These are phyloP conservation scores for Calycina herbarum DNA, from an alignment of 2,329 filamentous ascomycete genomes.

Conservation along the genomic window DNA sequence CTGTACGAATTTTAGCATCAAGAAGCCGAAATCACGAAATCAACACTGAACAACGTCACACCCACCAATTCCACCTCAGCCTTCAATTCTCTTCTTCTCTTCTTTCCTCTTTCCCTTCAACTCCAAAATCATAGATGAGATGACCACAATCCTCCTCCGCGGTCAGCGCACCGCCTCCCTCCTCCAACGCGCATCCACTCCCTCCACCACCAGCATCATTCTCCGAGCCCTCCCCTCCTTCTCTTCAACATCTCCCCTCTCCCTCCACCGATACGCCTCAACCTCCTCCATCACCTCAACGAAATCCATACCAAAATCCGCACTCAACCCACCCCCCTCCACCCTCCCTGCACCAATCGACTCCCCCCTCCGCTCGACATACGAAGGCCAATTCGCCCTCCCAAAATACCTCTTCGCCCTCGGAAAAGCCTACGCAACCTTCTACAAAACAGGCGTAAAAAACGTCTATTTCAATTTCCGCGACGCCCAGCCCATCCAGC, in stretches of 20 bases:
- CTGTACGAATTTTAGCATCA: background rate
- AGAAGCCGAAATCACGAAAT: background rate
- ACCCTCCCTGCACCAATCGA: slow-evolving; percentile 31
- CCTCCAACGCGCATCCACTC: slow-evolving; percentile 18
- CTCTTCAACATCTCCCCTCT: background rate
- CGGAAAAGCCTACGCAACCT: slow-evolving; percentile 75
- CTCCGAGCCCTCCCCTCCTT: background rate
- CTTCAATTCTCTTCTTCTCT: background rate
- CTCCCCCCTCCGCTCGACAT: slow-evolving; percentile 41
- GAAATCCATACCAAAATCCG: slow-evolving; percentile 4
- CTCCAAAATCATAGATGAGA: slow-evolving; percentile 21
- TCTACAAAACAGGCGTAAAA: slow-evolving; percentile 85
- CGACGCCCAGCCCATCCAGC: slow-evolving; percentile 45
- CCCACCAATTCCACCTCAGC: background rate
- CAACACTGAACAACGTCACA: background rate
- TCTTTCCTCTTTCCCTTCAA: background rate
- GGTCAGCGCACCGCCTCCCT: slow-evolving; percentile 29
- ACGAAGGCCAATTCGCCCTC: slow-evolving; percentile 49
- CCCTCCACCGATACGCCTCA: background rate
- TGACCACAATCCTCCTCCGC: slow-evolving; percentile 31
- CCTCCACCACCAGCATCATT: background rate
- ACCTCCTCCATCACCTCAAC: slow-evolving; percentile 12
- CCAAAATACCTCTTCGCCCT: slow-evolving; percentile 44
- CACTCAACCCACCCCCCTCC: slow-evolving; percentile 43
- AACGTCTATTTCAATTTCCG: slow-evolving; percentile 69